These are phyloP conservation scores for Euphorbia lathyris DNA, from an alignment of 345 rosid genomes.

Conservation along the genomic window DNA sequence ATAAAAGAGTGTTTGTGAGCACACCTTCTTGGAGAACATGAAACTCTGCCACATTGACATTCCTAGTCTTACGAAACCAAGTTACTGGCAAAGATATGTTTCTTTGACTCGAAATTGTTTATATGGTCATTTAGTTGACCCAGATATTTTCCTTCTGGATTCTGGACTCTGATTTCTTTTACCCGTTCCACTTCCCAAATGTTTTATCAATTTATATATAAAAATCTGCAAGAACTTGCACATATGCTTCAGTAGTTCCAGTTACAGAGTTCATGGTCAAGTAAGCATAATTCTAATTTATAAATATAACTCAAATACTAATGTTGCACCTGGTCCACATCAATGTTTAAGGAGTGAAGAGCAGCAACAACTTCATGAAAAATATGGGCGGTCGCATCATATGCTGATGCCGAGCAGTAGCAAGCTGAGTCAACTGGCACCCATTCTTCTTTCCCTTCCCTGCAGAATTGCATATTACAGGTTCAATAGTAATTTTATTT, in stretches of 20 bases:
- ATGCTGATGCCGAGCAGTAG: conserved; percentile 77
- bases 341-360: conserved; percentile 60
- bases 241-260: neutral
- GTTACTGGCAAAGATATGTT: neutral
- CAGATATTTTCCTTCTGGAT: neutral
- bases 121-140: neutral
- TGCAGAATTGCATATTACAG: conserved; percentile 23
- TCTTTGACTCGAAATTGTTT: neutral
- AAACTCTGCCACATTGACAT: neutral
- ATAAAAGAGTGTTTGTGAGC: neutral
- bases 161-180: too few species aligned
- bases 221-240: neutral
- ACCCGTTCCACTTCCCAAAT: neutral
- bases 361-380: conserved; percentile 63
- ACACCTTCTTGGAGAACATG: neutral
- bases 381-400: conserved; percentile 58
- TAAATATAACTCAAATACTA: neutral
- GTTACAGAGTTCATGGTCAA: neutral
- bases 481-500: conserved; percentile 3
- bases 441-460: conserved; percentile 87
- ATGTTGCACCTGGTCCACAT: conserved; percentile 71
- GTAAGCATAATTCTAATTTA: neutral
- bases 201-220: neutral
- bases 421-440: conserved; percentile 66
- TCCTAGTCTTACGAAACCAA: neutral